A percentile compares a stretch with the other conserved stretches of the same genome.
Evolutionary conservation across 1,284 basidiomycete genomes (phyloP).

Genomic region (Apiotrichum sp.): DNA sequence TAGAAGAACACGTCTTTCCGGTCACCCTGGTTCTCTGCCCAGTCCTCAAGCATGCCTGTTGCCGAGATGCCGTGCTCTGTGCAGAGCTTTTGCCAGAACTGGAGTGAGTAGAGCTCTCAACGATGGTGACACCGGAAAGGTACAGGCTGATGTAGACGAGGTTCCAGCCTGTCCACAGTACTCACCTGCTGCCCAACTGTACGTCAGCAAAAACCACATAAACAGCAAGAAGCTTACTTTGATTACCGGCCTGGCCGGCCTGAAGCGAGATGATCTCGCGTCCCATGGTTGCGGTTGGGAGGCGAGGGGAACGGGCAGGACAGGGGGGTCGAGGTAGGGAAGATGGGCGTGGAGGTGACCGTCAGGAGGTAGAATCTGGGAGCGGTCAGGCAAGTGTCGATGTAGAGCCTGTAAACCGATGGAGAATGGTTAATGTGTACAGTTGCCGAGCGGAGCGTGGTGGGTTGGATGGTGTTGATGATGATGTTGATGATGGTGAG

Average conservation of each 20-base stretch:
- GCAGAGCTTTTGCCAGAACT: slow-evolving; percentile 90
- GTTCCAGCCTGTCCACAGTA: background rate
- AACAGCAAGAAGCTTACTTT: slow-evolving; percentile 56
- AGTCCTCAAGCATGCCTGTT: slow-evolving; percentile 87
- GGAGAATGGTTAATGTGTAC: no score
- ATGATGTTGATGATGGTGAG: no score
- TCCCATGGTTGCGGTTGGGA: slow-evolving; percentile 31
- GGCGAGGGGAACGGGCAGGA: no score
- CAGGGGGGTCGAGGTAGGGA: no score
- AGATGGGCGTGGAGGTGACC: no score
- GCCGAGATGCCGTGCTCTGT: slow-evolving; percentile 93
- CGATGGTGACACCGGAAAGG: no score
- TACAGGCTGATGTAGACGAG: no score
- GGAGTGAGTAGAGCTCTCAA: background rate
- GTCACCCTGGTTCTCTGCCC: slow-evolving; percentile 81
- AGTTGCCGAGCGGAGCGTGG: no score
- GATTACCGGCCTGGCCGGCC: slow-evolving; percentile 93
- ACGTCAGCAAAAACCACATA: slow-evolving; percentile 1
- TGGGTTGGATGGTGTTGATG: no score
- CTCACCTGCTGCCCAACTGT: slow-evolving; percentile 19
- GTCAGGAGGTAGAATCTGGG: no score
- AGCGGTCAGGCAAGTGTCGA: no score
- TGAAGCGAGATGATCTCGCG: slow-evolving; percentile 49
- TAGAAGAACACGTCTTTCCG: slow-evolving; percentile 99
- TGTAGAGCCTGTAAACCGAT: no score